A percentile compares a stretch with the other conserved stretches of the same genome.
Conservation (phyloP, 192 early-diverging fungal genomes). For the Coemansia sp. region DNA sequence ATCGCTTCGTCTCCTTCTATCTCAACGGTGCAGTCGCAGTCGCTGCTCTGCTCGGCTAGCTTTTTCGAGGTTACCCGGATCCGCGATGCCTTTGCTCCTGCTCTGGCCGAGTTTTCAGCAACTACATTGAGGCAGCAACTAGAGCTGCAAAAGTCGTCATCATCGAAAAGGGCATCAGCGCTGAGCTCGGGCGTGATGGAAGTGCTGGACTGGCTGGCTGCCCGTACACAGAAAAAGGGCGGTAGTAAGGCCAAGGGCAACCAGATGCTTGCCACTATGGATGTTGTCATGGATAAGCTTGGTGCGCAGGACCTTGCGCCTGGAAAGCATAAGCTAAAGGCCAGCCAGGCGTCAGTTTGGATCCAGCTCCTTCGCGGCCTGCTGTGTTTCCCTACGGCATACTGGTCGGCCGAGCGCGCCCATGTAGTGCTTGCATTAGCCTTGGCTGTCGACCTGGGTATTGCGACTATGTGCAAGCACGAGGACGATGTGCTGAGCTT, state of each 20-base stretch:
- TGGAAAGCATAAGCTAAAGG: conserved; percentile 1
- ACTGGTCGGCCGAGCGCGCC: conserved; percentile 28
- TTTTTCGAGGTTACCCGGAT: conserved; percentile 32
- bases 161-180: neutral
- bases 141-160: neutral
- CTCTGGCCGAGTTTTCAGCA: conserved; percentile 6
- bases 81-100: conserved; percentile 23
- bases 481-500: conserved; percentile 3
- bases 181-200: neutral
- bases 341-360: conserved; percentile 14
- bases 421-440: conserved; percentile 24
- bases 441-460: conserved; percentile 19
- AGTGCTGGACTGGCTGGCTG: neutral
- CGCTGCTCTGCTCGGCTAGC: conserved; percentile 24
- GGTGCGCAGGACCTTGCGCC: neutral
- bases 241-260: neutral
- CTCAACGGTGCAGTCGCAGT: neutral
- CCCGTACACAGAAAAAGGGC: neutral
- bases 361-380: conserved; percentile 20
- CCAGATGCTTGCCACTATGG: conserved; percentile 3
- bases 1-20: conserved; percentile 1
- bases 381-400: conserved; percentile 25
- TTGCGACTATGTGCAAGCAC: conserved; percentile 4
- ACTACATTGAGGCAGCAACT: conserved; percentile 11
- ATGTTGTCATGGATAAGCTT: neutral